Conservation (phyloP, 176 grass and related monocot species). For the Saccharum spontaneum region DNA sequence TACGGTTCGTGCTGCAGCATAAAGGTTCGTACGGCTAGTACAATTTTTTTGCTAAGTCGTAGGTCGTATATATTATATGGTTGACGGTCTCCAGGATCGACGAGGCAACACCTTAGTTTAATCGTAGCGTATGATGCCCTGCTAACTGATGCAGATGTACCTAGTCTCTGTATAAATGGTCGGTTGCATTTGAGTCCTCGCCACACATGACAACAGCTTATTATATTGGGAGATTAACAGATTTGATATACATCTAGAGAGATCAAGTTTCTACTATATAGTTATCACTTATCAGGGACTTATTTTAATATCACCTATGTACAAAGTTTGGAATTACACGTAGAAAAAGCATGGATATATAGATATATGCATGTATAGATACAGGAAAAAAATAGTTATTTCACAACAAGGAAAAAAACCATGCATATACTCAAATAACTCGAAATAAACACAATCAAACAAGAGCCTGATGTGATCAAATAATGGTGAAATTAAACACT, state of each 20-base stretch:
- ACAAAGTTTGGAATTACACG: background rate
- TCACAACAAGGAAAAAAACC: background rate
- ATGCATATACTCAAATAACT: background rate
- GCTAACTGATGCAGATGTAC: conserved; percentile 5
- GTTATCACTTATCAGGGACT: background rate
- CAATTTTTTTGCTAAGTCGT: no score
- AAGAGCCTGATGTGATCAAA: background rate
- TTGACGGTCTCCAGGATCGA: background rate
- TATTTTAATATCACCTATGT: background rate
- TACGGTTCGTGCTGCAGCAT: no score
- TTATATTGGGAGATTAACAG: background rate
- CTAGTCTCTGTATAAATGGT: background rate
- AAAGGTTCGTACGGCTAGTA: no score
- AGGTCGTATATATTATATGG: no score
- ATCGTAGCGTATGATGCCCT: background rate
- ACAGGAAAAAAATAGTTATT: background rate
- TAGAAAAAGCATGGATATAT: no score
- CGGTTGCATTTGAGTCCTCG: background rate
- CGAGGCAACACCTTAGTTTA: background rate
- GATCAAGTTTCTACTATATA: background rate
- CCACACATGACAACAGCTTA: background rate
- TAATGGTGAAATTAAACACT: background rate
- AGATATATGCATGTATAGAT: no score
- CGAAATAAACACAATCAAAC: background rate
- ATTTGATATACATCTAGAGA: background rate